A percentile compares a stretch with the other conserved stretches of the same genome.
Conservation (phyloP, 208 protist genomes). For the Acanthamoeba sp. region DNA sequence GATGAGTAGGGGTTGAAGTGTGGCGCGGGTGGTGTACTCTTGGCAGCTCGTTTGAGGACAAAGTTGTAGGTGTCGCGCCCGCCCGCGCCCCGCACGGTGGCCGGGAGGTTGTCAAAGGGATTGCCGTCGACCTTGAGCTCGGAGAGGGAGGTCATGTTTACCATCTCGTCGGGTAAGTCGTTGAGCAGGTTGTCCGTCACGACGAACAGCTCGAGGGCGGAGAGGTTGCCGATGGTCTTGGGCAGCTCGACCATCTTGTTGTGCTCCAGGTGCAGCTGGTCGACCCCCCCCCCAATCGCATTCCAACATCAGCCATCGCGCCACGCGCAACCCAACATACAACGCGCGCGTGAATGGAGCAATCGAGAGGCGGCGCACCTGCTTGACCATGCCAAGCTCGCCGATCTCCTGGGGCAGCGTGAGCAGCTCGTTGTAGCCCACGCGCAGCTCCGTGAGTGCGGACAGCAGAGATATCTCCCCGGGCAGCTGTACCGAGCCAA, state of each 20-base stretch:
- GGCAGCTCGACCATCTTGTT: conserved; percentile 73
- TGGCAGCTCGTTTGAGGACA: conserved; percentile 69
- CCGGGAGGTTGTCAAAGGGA: conserved; percentile 63
- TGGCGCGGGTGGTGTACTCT: background rate
- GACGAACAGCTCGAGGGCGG: conserved; percentile 61
- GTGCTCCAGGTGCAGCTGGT: conserved; percentile 67
- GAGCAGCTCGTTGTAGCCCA: conserved; percentile 42
- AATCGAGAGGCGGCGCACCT: background rate
- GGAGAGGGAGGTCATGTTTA: conserved; percentile 62
- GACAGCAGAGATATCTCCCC: background rate
- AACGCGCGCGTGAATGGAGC: background rate
- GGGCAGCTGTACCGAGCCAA: background rate
- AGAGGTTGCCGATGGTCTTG: conserved; percentile 34
- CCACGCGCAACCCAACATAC: background rate
- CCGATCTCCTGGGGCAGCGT: conserved; percentile 43
- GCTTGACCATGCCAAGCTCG: background rate
- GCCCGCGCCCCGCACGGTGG: conserved; percentile 18
- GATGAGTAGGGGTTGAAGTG: too few species aligned
- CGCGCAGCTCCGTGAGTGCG: background rate
- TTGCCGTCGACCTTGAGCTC: conserved; percentile 75
- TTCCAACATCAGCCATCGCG: too few species aligned
- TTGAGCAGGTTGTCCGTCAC: conserved; percentile 73
- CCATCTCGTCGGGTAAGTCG: conserved; percentile 72
- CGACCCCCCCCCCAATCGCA: too few species aligned
- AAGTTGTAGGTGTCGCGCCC: conserved; percentile 72